phyloP scores from a whole-genome alignment of 129 eudicot genomes.

The Oenanthe sinensis region DNA sequence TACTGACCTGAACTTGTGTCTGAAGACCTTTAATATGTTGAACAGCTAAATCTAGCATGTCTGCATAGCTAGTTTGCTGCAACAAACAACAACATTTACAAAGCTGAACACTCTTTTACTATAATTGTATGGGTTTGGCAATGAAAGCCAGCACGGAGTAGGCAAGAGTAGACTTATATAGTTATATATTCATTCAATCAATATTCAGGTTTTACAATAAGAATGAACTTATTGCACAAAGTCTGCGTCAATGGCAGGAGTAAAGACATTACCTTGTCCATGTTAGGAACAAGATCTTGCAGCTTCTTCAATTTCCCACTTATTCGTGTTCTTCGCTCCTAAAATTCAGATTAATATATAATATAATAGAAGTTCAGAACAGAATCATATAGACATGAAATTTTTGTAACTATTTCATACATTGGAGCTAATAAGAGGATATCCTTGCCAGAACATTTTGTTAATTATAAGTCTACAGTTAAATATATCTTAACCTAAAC shows the following conservation, averaged over 20 bases:
- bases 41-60: conserved; percentile 89
- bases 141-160: neutral
- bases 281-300: conserved; percentile 93
- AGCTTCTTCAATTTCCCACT: conserved; percentile 85
- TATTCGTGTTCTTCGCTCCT: conserved; percentile 95
- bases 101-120: neutral
- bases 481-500: neutral
- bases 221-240: too few species aligned
- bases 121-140: neutral
- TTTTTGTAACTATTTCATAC: neutral
- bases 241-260: neutral
- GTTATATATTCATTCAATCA: too few species aligned
- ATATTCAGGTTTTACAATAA: too few species aligned
- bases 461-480: neutral
- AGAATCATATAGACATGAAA: neutral
- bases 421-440: neutral
- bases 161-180: neutral
- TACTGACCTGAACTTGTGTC: conserved; percentile 62
- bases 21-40: conserved; percentile 90
- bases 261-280: conserved; percentile 67
- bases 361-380: neutral
- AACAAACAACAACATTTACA: conserved; percentile 3
- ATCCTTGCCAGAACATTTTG: neutral
- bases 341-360: neutral
- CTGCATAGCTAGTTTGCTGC: conserved; percentile 97